These are phyloP conservation scores for Malania oleifera DNA, from an alignment of 164 flowering plant species.

Conservation along the genomic window DNA sequence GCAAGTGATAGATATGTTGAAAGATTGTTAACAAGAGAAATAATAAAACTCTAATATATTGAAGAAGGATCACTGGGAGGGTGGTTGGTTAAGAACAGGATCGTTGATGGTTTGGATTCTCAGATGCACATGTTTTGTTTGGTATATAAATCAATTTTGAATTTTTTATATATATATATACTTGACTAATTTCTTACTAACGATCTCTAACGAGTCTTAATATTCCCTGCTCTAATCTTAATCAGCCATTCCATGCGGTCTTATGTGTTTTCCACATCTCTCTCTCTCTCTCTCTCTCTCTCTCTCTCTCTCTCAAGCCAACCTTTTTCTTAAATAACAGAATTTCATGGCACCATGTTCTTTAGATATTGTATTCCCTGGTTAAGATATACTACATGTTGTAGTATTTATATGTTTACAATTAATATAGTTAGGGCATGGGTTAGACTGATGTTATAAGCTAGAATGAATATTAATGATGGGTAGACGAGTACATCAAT, in stretches of 20 bases:
- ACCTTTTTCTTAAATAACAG: too few species aligned
- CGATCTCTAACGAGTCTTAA: slow-evolving; percentile 12
- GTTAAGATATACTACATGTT: background rate
- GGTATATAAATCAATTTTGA: too few species aligned
- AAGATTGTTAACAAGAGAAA: too few species aligned
- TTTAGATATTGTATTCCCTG: slow-evolving; percentile 4
- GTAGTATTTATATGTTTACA: background rate
- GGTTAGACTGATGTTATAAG: slow-evolving; percentile 11
- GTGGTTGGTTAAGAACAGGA: slow-evolving; percentile 1
- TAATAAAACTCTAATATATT: too few species aligned
- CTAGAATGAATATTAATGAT: too few species aligned
- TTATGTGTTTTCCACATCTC: slow-evolving; percentile 42
- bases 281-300: slow-evolving; percentile 7
- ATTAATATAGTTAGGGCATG: slow-evolving; percentile 24
- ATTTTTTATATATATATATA: too few species aligned
- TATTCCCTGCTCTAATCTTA: slow-evolving; percentile 4
- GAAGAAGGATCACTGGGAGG: too few species aligned
- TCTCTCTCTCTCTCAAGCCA: slow-evolving; percentile 13
- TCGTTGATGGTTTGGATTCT: background rate
- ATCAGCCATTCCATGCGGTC: slow-evolving; percentile 39
- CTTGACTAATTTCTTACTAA: slow-evolving; percentile 1
- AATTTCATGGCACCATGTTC: slow-evolving; percentile 18
- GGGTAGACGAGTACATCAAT: too few species aligned
- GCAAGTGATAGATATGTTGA: too few species aligned
- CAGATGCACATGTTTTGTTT: slow-evolving; percentile 15